A percentile compares a stretch with the other conserved stretches of the same genome.
phyloP scores from a whole-genome alignment of 768 basidiomycete species.

The Leccinum variicolor region DNA sequence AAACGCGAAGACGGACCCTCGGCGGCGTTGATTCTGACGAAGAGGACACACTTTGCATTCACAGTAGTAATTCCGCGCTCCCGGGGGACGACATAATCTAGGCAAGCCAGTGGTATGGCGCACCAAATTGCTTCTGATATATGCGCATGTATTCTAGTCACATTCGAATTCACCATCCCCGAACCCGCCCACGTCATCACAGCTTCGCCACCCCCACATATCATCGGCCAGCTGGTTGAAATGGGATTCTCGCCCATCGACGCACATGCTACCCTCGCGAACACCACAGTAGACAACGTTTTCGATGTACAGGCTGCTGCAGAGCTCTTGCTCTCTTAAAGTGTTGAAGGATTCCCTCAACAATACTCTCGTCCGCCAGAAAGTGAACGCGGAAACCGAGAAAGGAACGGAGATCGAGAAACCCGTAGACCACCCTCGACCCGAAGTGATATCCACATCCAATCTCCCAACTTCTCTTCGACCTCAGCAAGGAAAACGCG shows the following conservation, averaged over 20 bases:
- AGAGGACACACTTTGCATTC: constrained; percentile 12
- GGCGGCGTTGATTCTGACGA: constrained; percentile 32
- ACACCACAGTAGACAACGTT: constrained; percentile 52
- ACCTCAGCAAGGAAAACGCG: constrained; percentile 57
- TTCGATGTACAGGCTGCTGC: constrained; percentile 80
- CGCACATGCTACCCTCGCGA: constrained; percentile 69
- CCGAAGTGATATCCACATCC: neutral
- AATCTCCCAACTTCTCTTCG: neutral
- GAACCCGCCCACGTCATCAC: constrained; percentile 6
- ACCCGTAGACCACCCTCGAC: constrained; percentile 4
- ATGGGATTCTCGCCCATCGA: constrained; percentile 91
- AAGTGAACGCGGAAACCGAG: neutral
- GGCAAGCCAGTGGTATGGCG: constrained; percentile 49
- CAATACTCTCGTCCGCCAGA: no score
- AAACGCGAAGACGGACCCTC: constrained; percentile 42
- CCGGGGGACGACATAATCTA: constrained; percentile 64
- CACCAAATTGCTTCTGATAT: neutral
- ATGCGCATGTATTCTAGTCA: constrained; percentile 4
- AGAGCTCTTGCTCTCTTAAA: no score
- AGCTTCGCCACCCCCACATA: constrained; percentile 77
- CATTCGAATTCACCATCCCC: constrained; percentile 8
- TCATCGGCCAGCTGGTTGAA: constrained; percentile 87
- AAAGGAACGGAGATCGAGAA: constrained; percentile 1
- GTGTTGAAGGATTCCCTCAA: no score
- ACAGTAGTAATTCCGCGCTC: constrained; percentile 14